Evolutionary conservation across 2,329 filamentous ascomycete species (phyloP).

Genomic region (Sporothrix luriei): DNA sequence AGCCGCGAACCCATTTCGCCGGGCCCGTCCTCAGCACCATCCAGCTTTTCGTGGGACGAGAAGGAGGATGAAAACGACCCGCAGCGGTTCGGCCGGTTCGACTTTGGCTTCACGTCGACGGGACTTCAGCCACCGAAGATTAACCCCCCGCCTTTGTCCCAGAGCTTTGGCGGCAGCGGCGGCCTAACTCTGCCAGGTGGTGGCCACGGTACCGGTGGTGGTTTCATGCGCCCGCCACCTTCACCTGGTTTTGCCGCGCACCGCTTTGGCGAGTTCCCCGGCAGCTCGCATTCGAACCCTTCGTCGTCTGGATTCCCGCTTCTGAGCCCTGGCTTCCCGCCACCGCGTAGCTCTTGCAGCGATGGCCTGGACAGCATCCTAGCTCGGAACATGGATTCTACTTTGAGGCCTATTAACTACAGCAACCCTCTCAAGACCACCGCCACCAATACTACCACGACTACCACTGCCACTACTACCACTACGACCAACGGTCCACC

Average conservation of each 20-base stretch:
- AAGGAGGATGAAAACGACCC: constrained; percentile 50
- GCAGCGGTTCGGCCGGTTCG: constrained; percentile 48
- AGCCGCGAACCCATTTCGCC: constrained; percentile 55
- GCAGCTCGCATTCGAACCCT: constrained; percentile 26
- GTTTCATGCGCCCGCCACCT: constrained; percentile 38
- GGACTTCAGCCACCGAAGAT: constrained; percentile 17
- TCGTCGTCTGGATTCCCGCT: constrained; percentile 35
- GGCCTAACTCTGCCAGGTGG: constrained; percentile 9
- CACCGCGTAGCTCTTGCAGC: constrained; percentile 25
- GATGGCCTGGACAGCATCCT: constrained; percentile 32
- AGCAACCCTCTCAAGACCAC: background rate
- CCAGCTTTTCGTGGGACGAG: constrained; percentile 62
- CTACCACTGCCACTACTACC: constrained; percentile 28
- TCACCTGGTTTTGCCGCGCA: constrained; percentile 51
- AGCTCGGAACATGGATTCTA: constrained; percentile 4
- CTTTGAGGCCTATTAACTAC: background rate
- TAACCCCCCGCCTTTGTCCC: background rate
- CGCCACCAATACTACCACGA: background rate
- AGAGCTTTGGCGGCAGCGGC: background rate
- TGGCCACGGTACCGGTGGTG: constrained; percentile 38
- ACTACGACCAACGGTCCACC: constrained; percentile 34
- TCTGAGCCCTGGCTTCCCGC: constrained; percentile 36
- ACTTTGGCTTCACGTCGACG: constrained; percentile 38
- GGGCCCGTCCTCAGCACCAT: constrained; percentile 68
- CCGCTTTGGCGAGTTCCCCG: constrained; percentile 47